phyloP scores from a whole-genome alignment of 345 rosid species.

The Cardiospermum halicacabum region DNA sequence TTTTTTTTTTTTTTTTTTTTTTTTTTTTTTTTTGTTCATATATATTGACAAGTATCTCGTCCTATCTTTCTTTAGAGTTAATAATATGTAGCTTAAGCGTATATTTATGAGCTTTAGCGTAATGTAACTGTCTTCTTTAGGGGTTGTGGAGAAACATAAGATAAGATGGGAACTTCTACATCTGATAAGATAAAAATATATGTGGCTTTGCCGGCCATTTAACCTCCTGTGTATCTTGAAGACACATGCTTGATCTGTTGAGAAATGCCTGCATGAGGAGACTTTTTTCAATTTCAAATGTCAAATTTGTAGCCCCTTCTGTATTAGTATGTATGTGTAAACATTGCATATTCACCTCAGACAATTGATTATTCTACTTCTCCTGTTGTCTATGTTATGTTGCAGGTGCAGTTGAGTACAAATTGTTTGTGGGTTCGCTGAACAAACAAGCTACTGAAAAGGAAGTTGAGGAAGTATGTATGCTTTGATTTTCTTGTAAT shows the following conservation, averaged over 20 bases:
- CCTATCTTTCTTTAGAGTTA: background rate
- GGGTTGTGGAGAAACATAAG: background rate
- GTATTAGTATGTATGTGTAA: background rate
- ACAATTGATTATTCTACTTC: constrained; percentile 13
- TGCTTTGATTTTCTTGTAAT: constrained; percentile 1
- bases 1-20: too few species aligned
- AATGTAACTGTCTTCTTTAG: background rate
- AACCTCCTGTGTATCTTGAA: background rate
- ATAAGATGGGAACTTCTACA: background rate
- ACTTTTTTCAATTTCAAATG: background rate
- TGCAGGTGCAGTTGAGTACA: constrained; percentile 87
- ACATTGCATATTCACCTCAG: background rate
- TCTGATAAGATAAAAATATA: background rate
- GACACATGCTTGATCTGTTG: background rate
- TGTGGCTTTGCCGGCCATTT: background rate
- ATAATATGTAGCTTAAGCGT: background rate
- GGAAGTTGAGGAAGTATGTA: constrained; percentile 91
- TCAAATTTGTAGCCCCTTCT: background rate
- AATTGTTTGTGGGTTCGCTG: constrained; percentile 88
- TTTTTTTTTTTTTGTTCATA: too few species aligned
- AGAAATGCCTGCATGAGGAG: background rate
- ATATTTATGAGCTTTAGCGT: background rate
- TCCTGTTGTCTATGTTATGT: constrained; percentile 21
- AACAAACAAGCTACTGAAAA: constrained; percentile 90
- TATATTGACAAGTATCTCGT: background rate